phyloP scores from a whole-genome alignment of 106 monocot species.

The Apostasia ramifera region DNA sequence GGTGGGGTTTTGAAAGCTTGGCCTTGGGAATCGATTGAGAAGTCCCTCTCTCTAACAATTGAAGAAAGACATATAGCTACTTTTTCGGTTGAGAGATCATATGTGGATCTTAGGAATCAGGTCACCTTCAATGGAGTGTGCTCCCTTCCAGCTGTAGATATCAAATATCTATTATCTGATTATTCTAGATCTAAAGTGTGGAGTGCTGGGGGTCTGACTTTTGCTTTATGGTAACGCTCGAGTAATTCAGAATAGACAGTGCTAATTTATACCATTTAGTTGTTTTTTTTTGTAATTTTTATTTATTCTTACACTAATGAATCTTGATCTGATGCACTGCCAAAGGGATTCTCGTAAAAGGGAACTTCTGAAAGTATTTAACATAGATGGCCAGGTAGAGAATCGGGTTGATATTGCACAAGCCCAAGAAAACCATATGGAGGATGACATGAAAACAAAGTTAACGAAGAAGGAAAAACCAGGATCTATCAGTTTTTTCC shows the following conservation, averaged over 20 bases:
- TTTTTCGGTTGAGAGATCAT: slow-evolving; percentile 47
- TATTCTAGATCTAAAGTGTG: slow-evolving; percentile 38
- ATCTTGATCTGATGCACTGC: not conserved
- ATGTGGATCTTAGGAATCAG: slow-evolving; percentile 45
- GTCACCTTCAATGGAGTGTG: slow-evolving; percentile 46
- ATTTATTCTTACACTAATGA: no score
- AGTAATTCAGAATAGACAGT: not conserved
- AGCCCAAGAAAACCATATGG: slow-evolving; percentile 20
- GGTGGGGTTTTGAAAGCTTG: slow-evolving; percentile 49
- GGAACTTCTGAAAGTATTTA: slow-evolving; percentile 51
- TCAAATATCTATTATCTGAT: slow-evolving; percentile 48
- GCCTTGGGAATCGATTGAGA: slow-evolving; percentile 53
- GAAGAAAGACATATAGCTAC: slow-evolving; percentile 53
- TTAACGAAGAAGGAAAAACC: slow-evolving; percentile 48
- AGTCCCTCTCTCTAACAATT: slow-evolving; percentile 33
- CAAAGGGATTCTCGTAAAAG: slow-evolving; percentile 55
- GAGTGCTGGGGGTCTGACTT: slow-evolving; percentile 31
- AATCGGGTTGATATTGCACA: slow-evolving; percentile 21
- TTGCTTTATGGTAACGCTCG: slow-evolving; percentile 43
- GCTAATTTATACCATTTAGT: not conserved
- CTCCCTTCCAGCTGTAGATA: slow-evolving; percentile 37
- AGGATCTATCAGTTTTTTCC: slow-evolving; percentile 47
- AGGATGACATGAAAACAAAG: slow-evolving; percentile 48
- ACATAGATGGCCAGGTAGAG: slow-evolving; percentile 51
- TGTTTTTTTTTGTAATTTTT: not conserved